Conservation (phyloP, 2,329 filamentous ascomycete genomes). For the Pseudogymnoascus sp. region DNA sequence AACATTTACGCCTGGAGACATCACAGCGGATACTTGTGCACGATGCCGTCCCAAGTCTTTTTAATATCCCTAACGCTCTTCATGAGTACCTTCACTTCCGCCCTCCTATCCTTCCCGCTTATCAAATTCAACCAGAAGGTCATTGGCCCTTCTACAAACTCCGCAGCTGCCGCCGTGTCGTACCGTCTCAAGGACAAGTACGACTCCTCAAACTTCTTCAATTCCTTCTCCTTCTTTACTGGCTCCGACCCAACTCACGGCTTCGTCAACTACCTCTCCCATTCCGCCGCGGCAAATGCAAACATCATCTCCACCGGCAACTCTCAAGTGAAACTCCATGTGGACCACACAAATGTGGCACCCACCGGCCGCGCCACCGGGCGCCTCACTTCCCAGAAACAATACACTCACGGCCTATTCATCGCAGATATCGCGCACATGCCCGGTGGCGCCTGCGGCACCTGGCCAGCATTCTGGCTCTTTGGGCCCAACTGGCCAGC, state of each 20-base stretch:
- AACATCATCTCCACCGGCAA: slow-evolving; percentile 53
- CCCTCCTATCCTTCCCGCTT: neutral
- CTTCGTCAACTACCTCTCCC: slow-evolving; percentile 55
- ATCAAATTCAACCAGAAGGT: neutral
- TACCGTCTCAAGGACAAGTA: slow-evolving; percentile 39
- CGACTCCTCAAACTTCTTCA: slow-evolving; percentile 38
- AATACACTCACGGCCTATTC: slow-evolving; percentile 61
- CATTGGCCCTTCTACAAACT: neutral
- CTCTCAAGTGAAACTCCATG: slow-evolving; percentile 59
- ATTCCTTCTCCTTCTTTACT: slow-evolving; percentile 45
- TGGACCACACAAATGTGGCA: slow-evolving; percentile 54
- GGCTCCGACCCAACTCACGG: slow-evolving; percentile 57
- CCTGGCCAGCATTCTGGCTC: slow-evolving; percentile 66
- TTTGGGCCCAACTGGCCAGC: slow-evolving; percentile 53
- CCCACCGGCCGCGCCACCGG: slow-evolving; percentile 53
- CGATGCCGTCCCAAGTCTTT: neutral
- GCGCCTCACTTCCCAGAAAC: slow-evolving; percentile 57
- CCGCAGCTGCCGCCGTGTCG: slow-evolving; percentile 14
- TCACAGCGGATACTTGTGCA: neutral
- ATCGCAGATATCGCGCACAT: slow-evolving; percentile 69
- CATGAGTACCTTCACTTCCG: neutral
- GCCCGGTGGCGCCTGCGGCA: slow-evolving; percentile 63
- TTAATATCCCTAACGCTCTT: neutral
- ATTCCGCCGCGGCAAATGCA: slow-evolving; percentile 44
- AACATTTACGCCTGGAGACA: neutral